Evolutionary conservation across 805 yeast species (phyloP).

Genomic region (Pichia membranifaciens): DNA sequence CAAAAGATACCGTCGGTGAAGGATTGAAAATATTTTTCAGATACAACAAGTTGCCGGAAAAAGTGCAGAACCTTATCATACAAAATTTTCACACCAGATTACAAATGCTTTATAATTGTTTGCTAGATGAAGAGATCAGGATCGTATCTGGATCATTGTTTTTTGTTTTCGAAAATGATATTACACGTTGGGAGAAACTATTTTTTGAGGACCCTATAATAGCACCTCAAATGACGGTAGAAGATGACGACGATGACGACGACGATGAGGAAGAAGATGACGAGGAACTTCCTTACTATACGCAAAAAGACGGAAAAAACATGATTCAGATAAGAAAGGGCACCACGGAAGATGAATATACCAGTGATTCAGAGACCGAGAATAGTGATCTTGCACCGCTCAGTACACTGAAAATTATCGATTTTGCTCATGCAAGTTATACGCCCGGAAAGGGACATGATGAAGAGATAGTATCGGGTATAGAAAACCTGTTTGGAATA

Average conservation of each 20-base stretch:
- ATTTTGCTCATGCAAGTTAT: slow-evolving; percentile 81
- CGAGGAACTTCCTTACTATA: too few relatives aligned
- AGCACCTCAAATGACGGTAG: slow-evolving; percentile 25
- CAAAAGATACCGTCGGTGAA: slow-evolving; percentile 34
- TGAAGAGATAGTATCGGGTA: slow-evolving; percentile 62
- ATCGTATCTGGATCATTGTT: slow-evolving; percentile 69
- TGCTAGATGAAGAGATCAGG: slow-evolving; percentile 57
- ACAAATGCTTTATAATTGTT: slow-evolving; percentile 58
- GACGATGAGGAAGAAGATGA: slow-evolving; percentile 23
- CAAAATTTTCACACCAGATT: slow-evolving; percentile 51
- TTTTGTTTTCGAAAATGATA: slow-evolving; percentile 68
- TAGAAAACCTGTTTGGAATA: slow-evolving; percentile 50
- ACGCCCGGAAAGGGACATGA: slow-evolving; percentile 64
- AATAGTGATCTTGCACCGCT: slow-evolving; percentile 33
- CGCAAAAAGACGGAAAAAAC: too few relatives aligned
- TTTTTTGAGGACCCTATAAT: slow-evolving; percentile 36
- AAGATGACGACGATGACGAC: slow-evolving; percentile 30
- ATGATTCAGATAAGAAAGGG: slow-evolving; percentile 11
- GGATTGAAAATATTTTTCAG: slow-evolving; percentile 45
- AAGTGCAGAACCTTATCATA: slow-evolving; percentile 35
- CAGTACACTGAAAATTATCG: slow-evolving; percentile 66
- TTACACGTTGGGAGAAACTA: slow-evolving; percentile 41
- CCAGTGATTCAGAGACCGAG: slow-evolving; percentile 13
- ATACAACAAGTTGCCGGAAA: slow-evolving; percentile 28
- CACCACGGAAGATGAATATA: slow-evolving; percentile 17